Percentiles rank a stretch among this genome's conserved stretches.
phyloP scores from a whole-genome alignment of 345 rosid genomes.

The Euphorbia pulcherrima region DNA sequence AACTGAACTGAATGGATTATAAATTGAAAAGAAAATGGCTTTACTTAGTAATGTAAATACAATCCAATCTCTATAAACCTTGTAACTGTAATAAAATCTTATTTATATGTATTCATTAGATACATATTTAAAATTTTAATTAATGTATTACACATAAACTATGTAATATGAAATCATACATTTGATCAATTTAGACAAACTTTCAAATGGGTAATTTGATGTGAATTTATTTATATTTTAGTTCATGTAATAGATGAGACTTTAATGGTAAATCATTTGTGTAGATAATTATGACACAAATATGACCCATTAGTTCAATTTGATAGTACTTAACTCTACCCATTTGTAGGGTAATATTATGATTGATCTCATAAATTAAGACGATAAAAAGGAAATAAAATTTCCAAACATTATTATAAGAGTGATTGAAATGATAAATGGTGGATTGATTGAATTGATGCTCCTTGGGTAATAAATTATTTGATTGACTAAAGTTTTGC shows the following conservation, averaged over 20 bases:
- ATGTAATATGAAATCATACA: too few relatives aligned
- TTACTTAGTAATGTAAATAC: too few relatives aligned
- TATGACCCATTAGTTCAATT: neutral
- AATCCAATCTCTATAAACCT: too few relatives aligned
- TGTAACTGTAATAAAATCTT: too few relatives aligned
- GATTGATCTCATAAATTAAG: neutral
- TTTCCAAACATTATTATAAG: neutral
- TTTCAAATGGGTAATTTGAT: neutral
- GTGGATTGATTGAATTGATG: neutral
- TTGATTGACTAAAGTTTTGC: conserved; percentile 4
- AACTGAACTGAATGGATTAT: too few relatives aligned
- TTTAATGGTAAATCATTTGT: neutral
- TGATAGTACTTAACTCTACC: neutral
- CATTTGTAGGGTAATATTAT: neutral
- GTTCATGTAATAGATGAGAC: too few relatives aligned
- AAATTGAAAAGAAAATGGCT: too few relatives aligned
- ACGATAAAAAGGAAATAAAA: neutral
- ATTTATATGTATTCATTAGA: too few relatives aligned
- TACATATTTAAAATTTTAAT: too few relatives aligned
- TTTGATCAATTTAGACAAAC: too few relatives aligned
- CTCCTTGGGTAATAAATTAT: neutral
- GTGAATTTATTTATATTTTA: neutral
- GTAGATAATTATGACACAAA: neutral
- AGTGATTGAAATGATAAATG: neutral
- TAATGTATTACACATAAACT: too few relatives aligned